Base-by-base conservation (phyloP, 768 basidiomycete species). In the Polyporus arcularius region DNA sequence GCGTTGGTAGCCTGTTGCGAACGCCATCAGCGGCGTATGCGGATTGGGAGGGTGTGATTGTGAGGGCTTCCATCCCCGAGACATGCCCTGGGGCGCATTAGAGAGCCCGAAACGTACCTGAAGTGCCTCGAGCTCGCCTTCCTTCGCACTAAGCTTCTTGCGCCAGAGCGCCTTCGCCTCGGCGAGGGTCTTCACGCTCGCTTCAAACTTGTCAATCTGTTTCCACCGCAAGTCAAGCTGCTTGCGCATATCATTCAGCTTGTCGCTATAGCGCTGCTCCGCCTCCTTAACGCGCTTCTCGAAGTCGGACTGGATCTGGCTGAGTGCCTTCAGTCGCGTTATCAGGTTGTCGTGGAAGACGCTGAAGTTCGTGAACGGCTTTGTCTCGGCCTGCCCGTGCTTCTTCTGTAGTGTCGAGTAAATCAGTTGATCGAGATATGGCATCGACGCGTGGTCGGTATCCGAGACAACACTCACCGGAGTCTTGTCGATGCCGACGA, bases 261-360 rank as follows among this genome's bases (percentile, higher is more conserved):
- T 89, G 46, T 96, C 94, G 6, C 78, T 73, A 65, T 89, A 92
- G 26, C 81, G 80, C 4, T 74, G 74, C 68, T 98, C 96, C 0
- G 85, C 82, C 18, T 94, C 92, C 73, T 93, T 94, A 63, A 81
- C 80, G 11, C 90, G 85, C 69, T 86, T 90, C 70, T 98, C 95
- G 69, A 96, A 97, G 67, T 94, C 87, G 32, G 83, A 73, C 72
- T 94, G 89, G 39, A 98, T 90, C 64, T 92, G 87, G 55, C 85
- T 89, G 59, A 98, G 83, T 0, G 87, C 80, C 69, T 94, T 94
- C 31, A 99, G 80, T 12, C 96, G 85, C 1, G 87, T 85, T 69
- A 97, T 89, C 26, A 99, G 84, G 67, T 94, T 95, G 74, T 97
- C 95, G 67, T 96, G 92, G 80, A 99, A 97, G 56, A 94, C 88